Evolutionary conservation across 352 stramenopile species (phyloP).

Genomic region (Lagenidium sp.): DNA sequence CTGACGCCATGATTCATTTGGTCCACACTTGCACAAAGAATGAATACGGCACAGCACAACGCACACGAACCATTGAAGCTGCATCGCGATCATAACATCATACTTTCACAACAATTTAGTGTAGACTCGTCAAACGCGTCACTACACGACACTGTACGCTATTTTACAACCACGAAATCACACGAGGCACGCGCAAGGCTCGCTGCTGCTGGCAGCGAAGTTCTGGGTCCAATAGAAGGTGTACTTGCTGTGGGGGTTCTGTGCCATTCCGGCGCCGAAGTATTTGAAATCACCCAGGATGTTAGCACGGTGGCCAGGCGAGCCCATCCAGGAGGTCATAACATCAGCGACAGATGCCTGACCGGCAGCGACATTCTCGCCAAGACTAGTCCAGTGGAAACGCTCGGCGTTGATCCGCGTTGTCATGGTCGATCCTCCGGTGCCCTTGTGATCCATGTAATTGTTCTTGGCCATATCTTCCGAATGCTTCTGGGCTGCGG

Average conservation of each 20-base stretch:
- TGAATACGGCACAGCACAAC: too few relatives aligned
- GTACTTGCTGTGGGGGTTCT: constrained; percentile 5
- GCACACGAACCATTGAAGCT: too few relatives aligned
- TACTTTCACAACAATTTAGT: too few relatives aligned
- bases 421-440: neutral
- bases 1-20: neutral
- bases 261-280: constrained; percentile 4
- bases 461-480: constrained; percentile 8
- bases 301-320: constrained; percentile 11
- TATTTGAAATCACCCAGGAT: constrained; percentile 15
- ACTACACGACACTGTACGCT: too few relatives aligned
- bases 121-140: too few relatives aligned
- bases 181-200: constrained; percentile 5
- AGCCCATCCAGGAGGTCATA: constrained; percentile 17
- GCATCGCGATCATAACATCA: too few relatives aligned
- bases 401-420: constrained; percentile 3
- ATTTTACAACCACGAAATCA: too few relatives aligned
- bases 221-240: constrained; percentile 5
- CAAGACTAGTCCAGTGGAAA: constrained; percentile 1
- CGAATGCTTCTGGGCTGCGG: constrained; percentile 6
- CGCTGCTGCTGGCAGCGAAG: constrained; percentile 2
- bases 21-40: neutral
- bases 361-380: constrained; percentile 8
- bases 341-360: constrained; percentile 6
- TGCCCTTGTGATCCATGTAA: constrained; percentile 5